phyloP scores from a whole-genome alignment of 257 asterid species.

The Solanum piurae region DNA sequence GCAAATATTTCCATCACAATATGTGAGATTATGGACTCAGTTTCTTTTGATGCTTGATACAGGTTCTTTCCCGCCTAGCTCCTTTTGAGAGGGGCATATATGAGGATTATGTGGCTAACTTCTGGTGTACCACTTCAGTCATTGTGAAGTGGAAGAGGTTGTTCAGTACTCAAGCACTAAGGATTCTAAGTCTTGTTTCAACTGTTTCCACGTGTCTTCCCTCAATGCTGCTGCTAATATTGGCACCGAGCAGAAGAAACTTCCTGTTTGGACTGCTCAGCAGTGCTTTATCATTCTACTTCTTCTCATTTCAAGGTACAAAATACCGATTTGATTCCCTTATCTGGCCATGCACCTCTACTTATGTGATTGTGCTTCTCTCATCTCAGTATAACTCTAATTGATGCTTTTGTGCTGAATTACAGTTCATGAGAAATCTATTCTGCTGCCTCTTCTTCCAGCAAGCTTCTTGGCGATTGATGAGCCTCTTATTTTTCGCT shows the following conservation, averaged over 20 bases:
- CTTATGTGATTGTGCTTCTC: constrained; percentile 3
- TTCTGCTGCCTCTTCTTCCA: constrained; percentile 88
- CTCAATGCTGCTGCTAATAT: constrained; percentile 59
- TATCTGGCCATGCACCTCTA: background rate
- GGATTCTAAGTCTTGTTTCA: constrained; percentile 62
- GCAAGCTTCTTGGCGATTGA: constrained; percentile 80
- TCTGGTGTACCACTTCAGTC: constrained; percentile 90
- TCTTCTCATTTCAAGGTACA: constrained; percentile 96
- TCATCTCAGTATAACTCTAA: background rate
- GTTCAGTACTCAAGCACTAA: constrained; percentile 57
- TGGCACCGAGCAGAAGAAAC: constrained; percentile 57
- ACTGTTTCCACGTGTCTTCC: constrained; percentile 73
- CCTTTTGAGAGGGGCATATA: constrained; percentile 96
- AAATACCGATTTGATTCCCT: constrained; percentile 2
- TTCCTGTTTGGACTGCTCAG: constrained; percentile 78
- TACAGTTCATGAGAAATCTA: constrained; percentile 90
- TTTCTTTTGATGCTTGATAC: constrained; percentile 22
- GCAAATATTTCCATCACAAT: background rate
- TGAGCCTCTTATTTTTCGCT: constrained; percentile 61
- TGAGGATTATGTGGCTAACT: constrained; percentile 95
- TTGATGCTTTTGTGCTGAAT: constrained; percentile 1
- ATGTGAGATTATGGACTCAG: background rate
- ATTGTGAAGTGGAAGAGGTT: constrained; percentile 84
- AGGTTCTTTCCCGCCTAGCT: constrained; percentile 95
- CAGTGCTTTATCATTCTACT: constrained; percentile 74